These are phyloP conservation scores for Phytophthora ramorum DNA, from an alignment of 352 stramenopile genomes.

Conservation along the genomic window DNA sequence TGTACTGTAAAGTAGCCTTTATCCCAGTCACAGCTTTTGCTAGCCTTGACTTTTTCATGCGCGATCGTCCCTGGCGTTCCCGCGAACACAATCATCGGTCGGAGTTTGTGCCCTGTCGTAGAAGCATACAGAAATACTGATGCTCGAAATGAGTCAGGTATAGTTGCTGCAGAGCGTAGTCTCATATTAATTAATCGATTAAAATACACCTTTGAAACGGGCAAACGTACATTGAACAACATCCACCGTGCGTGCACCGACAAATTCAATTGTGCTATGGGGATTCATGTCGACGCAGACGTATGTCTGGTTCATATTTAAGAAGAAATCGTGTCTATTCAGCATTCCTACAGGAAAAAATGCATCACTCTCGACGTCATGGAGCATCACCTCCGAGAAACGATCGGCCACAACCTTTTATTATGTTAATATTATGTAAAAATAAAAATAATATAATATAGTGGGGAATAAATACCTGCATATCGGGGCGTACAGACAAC, in stretches of 20 bases:
- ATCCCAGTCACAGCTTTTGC: not conserved
- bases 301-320: not conserved
- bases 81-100: conserved; percentile 12
- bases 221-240: conserved; percentile 20
- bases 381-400: not conserved
- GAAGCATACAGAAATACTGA: conserved; percentile 8
- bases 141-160: conserved; percentile 13
- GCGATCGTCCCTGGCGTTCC: conserved; percentile 9
- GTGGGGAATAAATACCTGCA: too few species aligned
- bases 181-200: too few species aligned
- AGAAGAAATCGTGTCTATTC: not conserved
- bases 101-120: not conserved
- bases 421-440: too few species aligned
- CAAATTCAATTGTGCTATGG: not conserved
- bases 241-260: conserved; percentile 6
- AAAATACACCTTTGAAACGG: too few species aligned
- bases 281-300: not conserved
- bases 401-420: not conserved
- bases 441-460: too few species aligned
- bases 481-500: too few species aligned
- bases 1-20: conserved; percentile 3
- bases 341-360: not conserved
- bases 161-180: not conserved
- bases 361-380: not conserved
- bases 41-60: not conserved